phyloP scores from a whole-genome alignment of 2,329 filamentous ascomycete species.

The Diplodia scrobiculata region DNA sequence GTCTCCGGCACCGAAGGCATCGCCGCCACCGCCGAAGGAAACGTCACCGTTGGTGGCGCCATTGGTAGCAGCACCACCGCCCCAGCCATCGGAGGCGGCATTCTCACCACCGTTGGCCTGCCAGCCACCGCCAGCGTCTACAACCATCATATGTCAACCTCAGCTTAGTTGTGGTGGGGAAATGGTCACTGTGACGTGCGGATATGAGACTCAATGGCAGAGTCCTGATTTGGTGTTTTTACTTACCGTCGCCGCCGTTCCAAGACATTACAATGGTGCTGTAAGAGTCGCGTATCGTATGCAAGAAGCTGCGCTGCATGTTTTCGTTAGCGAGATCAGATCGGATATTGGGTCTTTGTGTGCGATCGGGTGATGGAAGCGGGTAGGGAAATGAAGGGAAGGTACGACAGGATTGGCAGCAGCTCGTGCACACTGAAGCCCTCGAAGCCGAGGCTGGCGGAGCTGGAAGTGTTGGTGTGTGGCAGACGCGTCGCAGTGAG shows the following conservation, averaged over 20 bases:
- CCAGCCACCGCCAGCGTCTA: not conserved
- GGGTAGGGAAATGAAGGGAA: not conserved
- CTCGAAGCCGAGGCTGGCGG: too few species aligned
- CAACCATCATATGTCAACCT: not conserved
- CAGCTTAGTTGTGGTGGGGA: not conserved
- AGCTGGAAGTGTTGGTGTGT: not conserved
- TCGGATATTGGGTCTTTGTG: not conserved
- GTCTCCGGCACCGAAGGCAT: not conserved
- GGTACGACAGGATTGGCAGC: not conserved
- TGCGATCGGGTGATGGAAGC: not conserved
- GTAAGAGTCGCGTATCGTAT: not conserved
- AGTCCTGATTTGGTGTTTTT: too few species aligned
- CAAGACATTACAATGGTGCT: not conserved
- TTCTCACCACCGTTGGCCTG: not conserved
- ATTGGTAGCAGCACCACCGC: not conserved
- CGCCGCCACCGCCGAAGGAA: slow-evolving; percentile 5
- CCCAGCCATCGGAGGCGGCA: not conserved
- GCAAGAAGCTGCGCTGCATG: not conserved
- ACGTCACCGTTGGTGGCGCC: slow-evolving; percentile 9
- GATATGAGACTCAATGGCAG: not conserved
- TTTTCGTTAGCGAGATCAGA: not conserved
- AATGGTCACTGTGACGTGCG: not conserved
- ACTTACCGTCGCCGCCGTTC: slow-evolving; percentile 15
- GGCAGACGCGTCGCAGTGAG: not conserved
- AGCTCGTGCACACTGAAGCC: not conserved